A percentile compares a stretch with the other conserved stretches of the same genome.
phyloP scores from a whole-genome alignment of 805 yeast species.

The Wickerhamiella kazuoi region DNA sequence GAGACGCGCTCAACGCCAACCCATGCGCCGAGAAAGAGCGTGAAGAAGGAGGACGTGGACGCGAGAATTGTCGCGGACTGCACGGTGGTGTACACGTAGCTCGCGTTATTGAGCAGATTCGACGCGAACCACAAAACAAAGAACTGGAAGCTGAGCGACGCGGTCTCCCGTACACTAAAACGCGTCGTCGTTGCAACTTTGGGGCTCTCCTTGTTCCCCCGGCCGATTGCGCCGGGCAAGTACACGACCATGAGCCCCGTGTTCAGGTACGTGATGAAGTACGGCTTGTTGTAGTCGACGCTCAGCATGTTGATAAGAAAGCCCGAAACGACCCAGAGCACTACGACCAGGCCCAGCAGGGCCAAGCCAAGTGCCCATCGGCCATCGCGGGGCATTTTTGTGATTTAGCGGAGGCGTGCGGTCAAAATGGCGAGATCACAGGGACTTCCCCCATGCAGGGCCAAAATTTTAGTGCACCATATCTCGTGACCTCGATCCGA shows the following conservation, averaged over 20 bases:
- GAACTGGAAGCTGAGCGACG: constrained; percentile 59
- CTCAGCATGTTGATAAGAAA: constrained; percentile 56
- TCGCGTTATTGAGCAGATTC: constrained; percentile 74
- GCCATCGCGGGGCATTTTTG: not conserved
- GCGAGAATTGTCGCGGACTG: constrained; percentile 88
- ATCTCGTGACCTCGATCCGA: too few species aligned
- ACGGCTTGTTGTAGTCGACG: constrained; percentile 67
- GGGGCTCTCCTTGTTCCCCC: not conserved
- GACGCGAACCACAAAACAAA: constrained; percentile 82
- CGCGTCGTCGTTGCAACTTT: constrained; percentile 4
- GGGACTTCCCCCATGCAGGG: too few species aligned
- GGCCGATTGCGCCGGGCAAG: constrained; percentile 37
- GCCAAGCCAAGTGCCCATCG: constrained; percentile 41
- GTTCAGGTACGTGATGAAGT: constrained; percentile 78
- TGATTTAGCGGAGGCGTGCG: too few species aligned
- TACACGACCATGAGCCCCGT: constrained; percentile 73
- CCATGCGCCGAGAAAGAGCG: constrained; percentile 61
- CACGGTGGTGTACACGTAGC: constrained; percentile 75
- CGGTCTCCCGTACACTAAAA: constrained; percentile 36
- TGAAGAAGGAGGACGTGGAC: constrained; percentile 85
- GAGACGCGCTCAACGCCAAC: constrained; percentile 56
- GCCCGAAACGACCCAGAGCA: constrained; percentile 83
- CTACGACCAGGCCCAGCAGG: constrained; percentile 55
- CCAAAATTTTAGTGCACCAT: too few species aligned
- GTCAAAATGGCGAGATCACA: too few species aligned